A percentile compares a stretch with the other conserved stretches of the same genome.
phyloP scores from a whole-genome alignment of 208 protist species.

The Herpetomonas samuelpessoai region DNA sequence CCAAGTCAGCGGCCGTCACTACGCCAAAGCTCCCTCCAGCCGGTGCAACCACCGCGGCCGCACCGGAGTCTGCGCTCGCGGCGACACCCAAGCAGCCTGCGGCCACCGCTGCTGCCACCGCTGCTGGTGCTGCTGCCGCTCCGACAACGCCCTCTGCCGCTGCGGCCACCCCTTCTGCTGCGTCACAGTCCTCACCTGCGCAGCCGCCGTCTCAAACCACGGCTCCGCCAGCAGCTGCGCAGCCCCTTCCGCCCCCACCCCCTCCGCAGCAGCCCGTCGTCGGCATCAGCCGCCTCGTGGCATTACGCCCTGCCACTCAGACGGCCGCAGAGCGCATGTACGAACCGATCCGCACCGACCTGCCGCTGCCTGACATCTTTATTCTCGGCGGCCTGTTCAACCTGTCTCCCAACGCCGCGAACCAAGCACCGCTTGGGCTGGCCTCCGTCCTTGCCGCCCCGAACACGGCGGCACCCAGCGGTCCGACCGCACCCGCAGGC shows the following conservation, averaged over 20 bases:
- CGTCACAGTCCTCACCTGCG: background rate
- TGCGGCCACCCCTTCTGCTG: background rate
- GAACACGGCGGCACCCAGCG: background rate
- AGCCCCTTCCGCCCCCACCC: background rate
- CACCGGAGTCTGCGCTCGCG: background rate
- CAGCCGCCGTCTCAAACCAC: slow-evolving; percentile 1
- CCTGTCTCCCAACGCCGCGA: slow-evolving; percentile 22
- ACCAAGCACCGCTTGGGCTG: slow-evolving; percentile 24
- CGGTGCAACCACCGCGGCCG: background rate
- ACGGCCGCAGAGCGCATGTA: slow-evolving; percentile 15
- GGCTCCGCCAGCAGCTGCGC: background rate
- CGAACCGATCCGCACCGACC: slow-evolving; percentile 37
- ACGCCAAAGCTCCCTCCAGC: slow-evolving; percentile 2
- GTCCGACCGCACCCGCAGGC: too few relatives aligned
- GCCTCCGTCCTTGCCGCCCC: slow-evolving; percentile 17
- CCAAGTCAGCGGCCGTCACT: background rate
- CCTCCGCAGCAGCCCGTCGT: background rate
- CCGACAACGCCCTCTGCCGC: too few relatives aligned
- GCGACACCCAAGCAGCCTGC: background rate
- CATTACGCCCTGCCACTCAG: background rate
- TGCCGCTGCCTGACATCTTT: slow-evolving; percentile 37
- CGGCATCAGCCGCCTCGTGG: slow-evolving; percentile 5
- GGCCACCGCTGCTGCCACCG: background rate
- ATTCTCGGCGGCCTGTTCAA: slow-evolving; percentile 44
- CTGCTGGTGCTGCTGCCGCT: background rate